Evolutionary conservation across 768 basidiomycete species (phyloP).

Genomic region (Favolaschia claudopus): DNA sequence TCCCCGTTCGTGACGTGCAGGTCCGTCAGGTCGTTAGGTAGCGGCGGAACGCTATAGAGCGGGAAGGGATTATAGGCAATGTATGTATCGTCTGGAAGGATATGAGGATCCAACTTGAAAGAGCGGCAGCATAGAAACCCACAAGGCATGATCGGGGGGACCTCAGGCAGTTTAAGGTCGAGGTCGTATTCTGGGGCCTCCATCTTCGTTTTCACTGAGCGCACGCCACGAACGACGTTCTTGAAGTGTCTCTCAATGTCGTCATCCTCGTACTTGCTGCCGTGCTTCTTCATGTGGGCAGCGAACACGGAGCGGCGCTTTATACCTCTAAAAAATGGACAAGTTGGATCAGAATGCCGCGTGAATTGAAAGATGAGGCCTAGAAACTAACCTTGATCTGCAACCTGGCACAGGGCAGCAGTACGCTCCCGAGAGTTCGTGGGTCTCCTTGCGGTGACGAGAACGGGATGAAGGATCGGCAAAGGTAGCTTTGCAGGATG

Average conservation of each 20-base stretch:
- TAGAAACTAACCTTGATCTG: constrained; percentile 49
- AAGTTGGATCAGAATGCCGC: constrained; percentile 13
- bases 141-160: no score
- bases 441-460: constrained; percentile 70
- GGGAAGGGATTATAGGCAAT: not conserved
- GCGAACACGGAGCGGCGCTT: constrained; percentile 68
- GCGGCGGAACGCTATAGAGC: not conserved
- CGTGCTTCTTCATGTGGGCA: constrained; percentile 62
- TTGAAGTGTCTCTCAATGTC: constrained; percentile 40
- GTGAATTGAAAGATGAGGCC: not conserved
- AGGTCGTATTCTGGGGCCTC: not conserved
- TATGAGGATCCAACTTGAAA: not conserved
- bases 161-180: no score
- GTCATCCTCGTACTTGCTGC: constrained; percentile 37
- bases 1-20: not conserved
- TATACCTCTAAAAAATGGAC: constrained; percentile 52
- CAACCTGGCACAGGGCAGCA: constrained; percentile 56
- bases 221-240: constrained; percentile 18
- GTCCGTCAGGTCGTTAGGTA: not conserved
- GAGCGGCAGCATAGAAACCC: not conserved
- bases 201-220: not conserved
- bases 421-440: constrained; percentile 50
- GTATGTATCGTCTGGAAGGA: not conserved
- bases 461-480: constrained; percentile 75
- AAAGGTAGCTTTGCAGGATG: constrained; percentile 58